A percentile compares a stretch with the other conserved stretches of the same genome.
phyloP scores from a whole-genome alignment of 371 early-diverging fungal genomes.

The Mortierella sp. region DNA sequence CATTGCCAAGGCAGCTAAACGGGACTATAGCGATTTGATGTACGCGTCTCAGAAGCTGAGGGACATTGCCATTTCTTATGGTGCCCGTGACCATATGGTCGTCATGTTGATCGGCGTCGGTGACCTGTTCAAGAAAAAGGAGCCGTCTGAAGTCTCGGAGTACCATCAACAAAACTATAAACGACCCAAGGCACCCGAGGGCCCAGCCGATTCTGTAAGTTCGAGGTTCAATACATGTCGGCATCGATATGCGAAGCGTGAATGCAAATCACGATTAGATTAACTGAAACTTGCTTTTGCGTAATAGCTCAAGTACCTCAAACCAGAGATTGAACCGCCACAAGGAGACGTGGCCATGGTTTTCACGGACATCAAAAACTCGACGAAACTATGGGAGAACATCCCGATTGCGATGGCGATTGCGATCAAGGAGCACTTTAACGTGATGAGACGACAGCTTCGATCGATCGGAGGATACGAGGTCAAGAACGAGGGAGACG shows the following conservation, averaged over 20 bases:
- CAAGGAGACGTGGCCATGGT: conserved; percentile 89
- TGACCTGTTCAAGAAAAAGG: conserved; percentile 70
- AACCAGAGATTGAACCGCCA: conserved; percentile 89
- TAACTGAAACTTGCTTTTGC: neutral
- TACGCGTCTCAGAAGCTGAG: conserved; percentile 88
- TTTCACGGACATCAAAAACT: conserved; percentile 97
- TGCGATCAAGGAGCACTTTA: conserved; percentile 92
- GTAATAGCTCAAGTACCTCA: conserved; percentile 70
- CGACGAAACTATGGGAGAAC: conserved; percentile 95
- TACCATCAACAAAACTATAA: conserved; percentile 42
- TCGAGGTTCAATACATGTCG: neutral
- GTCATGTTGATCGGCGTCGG: conserved; percentile 90
- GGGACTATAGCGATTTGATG: conserved; percentile 76
- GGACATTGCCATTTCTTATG: conserved; percentile 91
- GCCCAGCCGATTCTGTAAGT: conserved; percentile 69
- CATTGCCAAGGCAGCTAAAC: conserved; percentile 81
- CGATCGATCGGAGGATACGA: conserved; percentile 94
- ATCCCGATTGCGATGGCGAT: conserved; percentile 89
- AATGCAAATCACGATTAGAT: neutral
- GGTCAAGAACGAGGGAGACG: conserved; percentile 98
- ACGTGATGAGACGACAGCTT: conserved; percentile 86
- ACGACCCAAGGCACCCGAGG: conserved; percentile 55
- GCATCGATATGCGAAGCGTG: neutral
- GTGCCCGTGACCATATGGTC: conserved; percentile 82
- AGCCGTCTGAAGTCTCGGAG: conserved; percentile 16